phyloP scores from a whole-genome alignment of 2,329 filamentous ascomycete genomes.

The Pseudogymnoascus sp. region DNA sequence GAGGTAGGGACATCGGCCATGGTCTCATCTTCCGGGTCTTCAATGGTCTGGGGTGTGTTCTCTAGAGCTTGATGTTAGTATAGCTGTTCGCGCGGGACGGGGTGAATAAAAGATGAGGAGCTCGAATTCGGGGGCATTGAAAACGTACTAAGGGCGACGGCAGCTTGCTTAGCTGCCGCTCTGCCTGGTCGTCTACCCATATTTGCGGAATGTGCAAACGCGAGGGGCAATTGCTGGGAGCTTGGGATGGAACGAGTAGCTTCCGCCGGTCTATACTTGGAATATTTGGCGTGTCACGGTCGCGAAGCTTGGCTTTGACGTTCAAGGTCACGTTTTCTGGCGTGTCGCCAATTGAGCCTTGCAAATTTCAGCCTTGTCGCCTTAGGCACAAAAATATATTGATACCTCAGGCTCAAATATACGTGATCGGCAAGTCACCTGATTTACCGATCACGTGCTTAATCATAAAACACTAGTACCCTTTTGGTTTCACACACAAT shows the following conservation, averaged over 20 bases:
- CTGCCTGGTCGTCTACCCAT: slow-evolving; percentile 43
- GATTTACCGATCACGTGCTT: background rate
- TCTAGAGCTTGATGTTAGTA: slow-evolving; percentile 28
- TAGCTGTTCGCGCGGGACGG: background rate
- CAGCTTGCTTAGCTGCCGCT: slow-evolving; percentile 45
- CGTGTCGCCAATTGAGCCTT: background rate
- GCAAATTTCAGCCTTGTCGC: background rate
- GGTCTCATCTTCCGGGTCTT: slow-evolving; percentile 37
- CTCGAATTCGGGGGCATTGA: slow-evolving; percentile 7
- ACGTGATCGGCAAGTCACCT: background rate
- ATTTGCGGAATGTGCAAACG: slow-evolving; percentile 10
- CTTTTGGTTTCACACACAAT: background rate
- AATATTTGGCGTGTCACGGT: slow-evolving; percentile 7
- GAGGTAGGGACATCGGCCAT: slow-evolving; percentile 32
- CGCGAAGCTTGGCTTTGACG: slow-evolving; percentile 5
- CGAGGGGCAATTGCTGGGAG: slow-evolving; percentile 2
- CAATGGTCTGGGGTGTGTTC: slow-evolving; percentile 37
- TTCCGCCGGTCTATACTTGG: slow-evolving; percentile 10
- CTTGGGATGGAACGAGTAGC: slow-evolving; percentile 9
- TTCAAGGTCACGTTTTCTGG: slow-evolving; percentile 9
- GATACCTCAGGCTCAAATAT: too few relatives aligned
- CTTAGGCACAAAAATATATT: background rate
- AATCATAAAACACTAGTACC: background rate
- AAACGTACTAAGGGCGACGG: slow-evolving; percentile 43
- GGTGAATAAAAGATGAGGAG: slow-evolving; percentile 11